These are phyloP conservation scores for Diplodia sapinea DNA, from an alignment of 2,329 filamentous ascomycete species.

Conservation along the genomic window DNA sequence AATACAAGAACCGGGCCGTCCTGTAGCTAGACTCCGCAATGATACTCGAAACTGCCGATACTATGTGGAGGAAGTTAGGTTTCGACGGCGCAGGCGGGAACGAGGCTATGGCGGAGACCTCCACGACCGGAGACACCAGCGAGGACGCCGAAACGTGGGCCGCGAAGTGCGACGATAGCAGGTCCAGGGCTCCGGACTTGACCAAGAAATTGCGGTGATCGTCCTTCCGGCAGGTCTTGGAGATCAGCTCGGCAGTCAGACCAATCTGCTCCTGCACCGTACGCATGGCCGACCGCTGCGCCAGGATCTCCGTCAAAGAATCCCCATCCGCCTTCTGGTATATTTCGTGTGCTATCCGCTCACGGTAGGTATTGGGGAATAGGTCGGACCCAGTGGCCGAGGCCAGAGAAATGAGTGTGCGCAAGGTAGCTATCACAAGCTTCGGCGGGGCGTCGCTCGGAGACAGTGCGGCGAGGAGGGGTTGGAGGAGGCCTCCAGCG, in stretches of 20 bases:
- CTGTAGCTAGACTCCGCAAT: conserved; percentile 80
- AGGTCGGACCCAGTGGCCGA: conserved; percentile 66
- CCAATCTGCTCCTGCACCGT: conserved; percentile 66
- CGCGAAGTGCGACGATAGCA: conserved; percentile 73
- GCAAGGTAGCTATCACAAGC: conserved; percentile 75
- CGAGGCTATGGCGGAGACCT: conserved; percentile 36
- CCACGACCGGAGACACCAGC: conserved; percentile 32
- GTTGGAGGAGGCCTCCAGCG: conserved; percentile 68
- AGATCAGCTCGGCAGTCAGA: conserved; percentile 63
- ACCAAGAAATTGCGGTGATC: conserved; percentile 73
- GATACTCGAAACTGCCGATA: conserved; percentile 79
- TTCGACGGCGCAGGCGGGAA: conserved; percentile 62
- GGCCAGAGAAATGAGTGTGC: conserved; percentile 73
- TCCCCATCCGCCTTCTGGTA: conserved; percentile 68
- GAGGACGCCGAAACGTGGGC: conserved; percentile 42
- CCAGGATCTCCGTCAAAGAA: conserved; percentile 69
- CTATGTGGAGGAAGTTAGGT: conserved; percentile 68
- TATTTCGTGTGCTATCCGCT: conserved; percentile 51
- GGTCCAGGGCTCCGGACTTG: conserved; percentile 75
- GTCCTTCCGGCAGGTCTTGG: conserved; percentile 71
- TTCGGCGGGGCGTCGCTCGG: conserved; percentile 67
- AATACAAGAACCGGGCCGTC: conserved; percentile 65
- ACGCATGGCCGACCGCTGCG: conserved; percentile 60
- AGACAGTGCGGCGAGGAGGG: conserved; percentile 73
- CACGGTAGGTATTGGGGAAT: conserved; percentile 34